Conservation (phyloP, 371 early-diverging fungal species). For the Mucor ambiguus region DNA sequence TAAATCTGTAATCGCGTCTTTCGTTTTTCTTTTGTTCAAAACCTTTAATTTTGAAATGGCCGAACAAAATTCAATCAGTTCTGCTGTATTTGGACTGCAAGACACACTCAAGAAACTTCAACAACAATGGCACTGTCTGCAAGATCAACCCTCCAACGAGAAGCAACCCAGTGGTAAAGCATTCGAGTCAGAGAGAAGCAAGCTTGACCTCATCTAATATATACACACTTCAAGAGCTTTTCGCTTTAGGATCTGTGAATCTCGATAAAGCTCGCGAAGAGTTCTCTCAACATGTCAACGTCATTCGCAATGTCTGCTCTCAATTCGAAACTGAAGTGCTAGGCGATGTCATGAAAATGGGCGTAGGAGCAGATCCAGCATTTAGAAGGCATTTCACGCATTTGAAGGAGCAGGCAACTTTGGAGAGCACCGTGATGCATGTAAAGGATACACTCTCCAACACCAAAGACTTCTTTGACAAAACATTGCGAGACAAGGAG, state of each 20-base stretch:
- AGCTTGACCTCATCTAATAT: background rate
- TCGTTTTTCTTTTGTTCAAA: background rate
- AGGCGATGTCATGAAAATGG: constrained; percentile 61
- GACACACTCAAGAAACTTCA: constrained; percentile 30
- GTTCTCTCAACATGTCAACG: constrained; percentile 52
- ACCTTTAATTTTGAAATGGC: background rate
- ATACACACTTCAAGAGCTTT: constrained; percentile 43
- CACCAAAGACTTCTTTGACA: constrained; percentile 45
- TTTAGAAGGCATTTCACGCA: constrained; percentile 61
- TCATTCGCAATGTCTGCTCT: constrained; percentile 57
- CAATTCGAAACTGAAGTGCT: constrained; percentile 63
- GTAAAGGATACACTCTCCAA: constrained; percentile 50
- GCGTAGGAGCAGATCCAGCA: constrained; percentile 55
- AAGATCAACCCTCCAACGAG: background rate
- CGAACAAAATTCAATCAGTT: constrained; percentile 36
- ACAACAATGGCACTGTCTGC: constrained; percentile 27
- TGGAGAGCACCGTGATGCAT: constrained; percentile 54
- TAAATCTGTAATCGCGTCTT: background rate
- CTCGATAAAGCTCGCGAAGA: constrained; percentile 51
- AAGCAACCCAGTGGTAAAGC: constrained; percentile 31
- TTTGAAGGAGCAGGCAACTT: constrained; percentile 58
- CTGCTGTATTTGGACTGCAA: constrained; percentile 43
- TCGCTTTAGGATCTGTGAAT: constrained; percentile 59
- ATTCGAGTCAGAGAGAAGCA: background rate
- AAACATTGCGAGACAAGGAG: constrained; percentile 46